These are phyloP conservation scores for Cladosporium austrohemisphaericum DNA, from an alignment of 2,329 filamentous ascomycete species.

Conservation along the genomic window DNA sequence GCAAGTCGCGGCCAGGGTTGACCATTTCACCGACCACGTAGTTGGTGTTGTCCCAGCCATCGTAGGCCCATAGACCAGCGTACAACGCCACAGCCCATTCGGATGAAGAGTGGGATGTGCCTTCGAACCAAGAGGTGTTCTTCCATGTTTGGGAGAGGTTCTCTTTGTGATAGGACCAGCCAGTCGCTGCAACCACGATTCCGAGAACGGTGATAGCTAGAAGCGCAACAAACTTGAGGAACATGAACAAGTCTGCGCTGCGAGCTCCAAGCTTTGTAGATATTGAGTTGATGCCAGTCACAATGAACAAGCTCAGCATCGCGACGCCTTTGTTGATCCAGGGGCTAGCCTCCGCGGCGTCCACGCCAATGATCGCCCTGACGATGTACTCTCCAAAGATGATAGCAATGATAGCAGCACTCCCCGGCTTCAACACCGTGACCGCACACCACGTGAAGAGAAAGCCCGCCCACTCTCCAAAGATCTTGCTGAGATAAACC, in stretches of 20 bases:
- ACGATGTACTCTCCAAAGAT: slow-evolving; percentile 99
- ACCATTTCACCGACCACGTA: slow-evolving; percentile 97
- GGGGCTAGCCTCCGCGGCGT: slow-evolving; percentile 71
- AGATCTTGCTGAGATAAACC: slow-evolving; percentile 92
- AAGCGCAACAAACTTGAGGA: slow-evolving; percentile 90
- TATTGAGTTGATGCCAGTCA: slow-evolving; percentile 84
- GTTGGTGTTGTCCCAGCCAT: slow-evolving; percentile 99
- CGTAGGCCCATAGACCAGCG: slow-evolving; percentile 94
- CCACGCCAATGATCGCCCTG: slow-evolving; percentile 78
- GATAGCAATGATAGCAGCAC: slow-evolving; percentile 89
- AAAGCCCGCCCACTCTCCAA: slow-evolving; percentile 88
- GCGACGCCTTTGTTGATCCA: slow-evolving; percentile 93
- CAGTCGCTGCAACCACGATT: slow-evolving; percentile 83
- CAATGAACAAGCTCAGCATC: slow-evolving; percentile 66
- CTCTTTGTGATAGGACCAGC: slow-evolving; percentile 70
- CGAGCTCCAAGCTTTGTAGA: slow-evolving; percentile 85
- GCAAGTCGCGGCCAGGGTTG: slow-evolving; percentile 83
- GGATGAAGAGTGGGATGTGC: slow-evolving; percentile 73
- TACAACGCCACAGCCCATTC: slow-evolving; percentile 93
- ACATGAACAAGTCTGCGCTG: slow-evolving; percentile 90
- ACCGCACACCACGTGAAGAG: slow-evolving; percentile 96
- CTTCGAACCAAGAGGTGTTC: slow-evolving; percentile 75
- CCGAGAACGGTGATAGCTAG: slow-evolving; percentile 82
- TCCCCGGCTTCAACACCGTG: slow-evolving; percentile 87
- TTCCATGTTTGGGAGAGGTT: slow-evolving; percentile 70